A percentile compares a stretch with the other conserved stretches of the same genome.
Evolutionary conservation across 768 basidiomycete genomes (phyloP).

Genomic region (Amyloporia xantha): DNA sequence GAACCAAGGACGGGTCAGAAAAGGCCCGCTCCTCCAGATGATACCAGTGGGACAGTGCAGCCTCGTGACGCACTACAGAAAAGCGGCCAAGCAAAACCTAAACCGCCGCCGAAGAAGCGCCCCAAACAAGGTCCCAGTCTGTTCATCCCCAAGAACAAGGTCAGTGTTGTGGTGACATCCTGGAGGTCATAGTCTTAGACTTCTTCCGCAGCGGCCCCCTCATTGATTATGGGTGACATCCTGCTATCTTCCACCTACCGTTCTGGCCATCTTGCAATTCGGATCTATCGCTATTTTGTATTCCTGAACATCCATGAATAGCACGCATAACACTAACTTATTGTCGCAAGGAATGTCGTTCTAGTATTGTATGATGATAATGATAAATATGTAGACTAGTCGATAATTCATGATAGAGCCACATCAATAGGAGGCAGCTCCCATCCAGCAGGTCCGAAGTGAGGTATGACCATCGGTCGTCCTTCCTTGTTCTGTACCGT

Average conservation of each 20-base stretch:
- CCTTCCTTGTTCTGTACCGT: constrained; percentile 66
- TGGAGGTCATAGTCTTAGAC: neutral
- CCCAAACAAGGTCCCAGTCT: constrained; percentile 38
- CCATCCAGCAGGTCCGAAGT: constrained; percentile 82
- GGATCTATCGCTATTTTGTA: neutral
- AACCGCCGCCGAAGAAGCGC: constrained; percentile 22
- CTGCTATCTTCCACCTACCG: neutral
- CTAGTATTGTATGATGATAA: neutral
- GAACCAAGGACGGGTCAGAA: constrained; percentile 11
- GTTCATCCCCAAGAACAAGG: constrained; percentile 57
- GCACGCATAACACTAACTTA: constrained; percentile 3
- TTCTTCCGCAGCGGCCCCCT: neutral
- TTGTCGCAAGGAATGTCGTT: too few relatives aligned
- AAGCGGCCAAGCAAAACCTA: neutral
- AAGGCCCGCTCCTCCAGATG: constrained; percentile 10
- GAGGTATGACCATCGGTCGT: constrained; percentile 68
- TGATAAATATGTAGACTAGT: too few relatives aligned
- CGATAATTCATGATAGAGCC: too few relatives aligned
- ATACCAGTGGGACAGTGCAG: constrained; percentile 2
- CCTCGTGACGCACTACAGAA: neutral
- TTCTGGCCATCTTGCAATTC: too few relatives aligned
- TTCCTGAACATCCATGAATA: neutral
- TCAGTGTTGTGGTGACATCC: neutral
- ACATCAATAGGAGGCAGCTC: constrained; percentile 67
- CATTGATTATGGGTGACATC: neutral